Conservation (phyloP, 257 asterid species). For the Gentiana straminea region DNA sequence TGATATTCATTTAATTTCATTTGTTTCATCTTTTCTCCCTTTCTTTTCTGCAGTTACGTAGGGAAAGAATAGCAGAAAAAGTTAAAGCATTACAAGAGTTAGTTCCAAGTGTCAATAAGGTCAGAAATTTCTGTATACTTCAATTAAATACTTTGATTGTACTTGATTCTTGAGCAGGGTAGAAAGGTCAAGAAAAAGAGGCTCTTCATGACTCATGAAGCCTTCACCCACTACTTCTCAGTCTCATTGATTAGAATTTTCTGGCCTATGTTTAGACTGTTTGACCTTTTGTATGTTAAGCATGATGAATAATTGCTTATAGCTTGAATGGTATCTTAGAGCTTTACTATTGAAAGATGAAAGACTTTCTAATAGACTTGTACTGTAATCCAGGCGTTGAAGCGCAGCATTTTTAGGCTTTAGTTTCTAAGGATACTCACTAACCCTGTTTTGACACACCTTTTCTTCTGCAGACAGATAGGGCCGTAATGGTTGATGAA, state of each 20-base stretch:
- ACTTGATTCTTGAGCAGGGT: slow-evolving; percentile 1
- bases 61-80: slow-evolving; percentile 96
- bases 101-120: slow-evolving; percentile 99
- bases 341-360: neutral
- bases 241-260: no score
- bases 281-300: neutral
- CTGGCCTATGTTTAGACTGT: no score
- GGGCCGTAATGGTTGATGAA: slow-evolving; percentile 98
- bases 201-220: neutral
- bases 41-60: slow-evolving; percentile 48
- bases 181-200: neutral
- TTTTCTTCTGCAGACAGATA: slow-evolving; percentile 61
- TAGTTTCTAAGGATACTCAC: no score
- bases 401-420: no score
- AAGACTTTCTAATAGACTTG: no score
- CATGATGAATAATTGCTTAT: neutral
- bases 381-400: no score
- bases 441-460: no score
- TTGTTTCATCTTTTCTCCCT: neutral
- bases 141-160: neutral
- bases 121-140: slow-evolving; percentile 11
- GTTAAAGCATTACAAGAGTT: slow-evolving; percentile 94
- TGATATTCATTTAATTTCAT: neutral
- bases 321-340: neutral
- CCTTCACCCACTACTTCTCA: neutral